Conservation (phyloP, 306 rosid genomes). For the Prosopis cineraria region DNA sequence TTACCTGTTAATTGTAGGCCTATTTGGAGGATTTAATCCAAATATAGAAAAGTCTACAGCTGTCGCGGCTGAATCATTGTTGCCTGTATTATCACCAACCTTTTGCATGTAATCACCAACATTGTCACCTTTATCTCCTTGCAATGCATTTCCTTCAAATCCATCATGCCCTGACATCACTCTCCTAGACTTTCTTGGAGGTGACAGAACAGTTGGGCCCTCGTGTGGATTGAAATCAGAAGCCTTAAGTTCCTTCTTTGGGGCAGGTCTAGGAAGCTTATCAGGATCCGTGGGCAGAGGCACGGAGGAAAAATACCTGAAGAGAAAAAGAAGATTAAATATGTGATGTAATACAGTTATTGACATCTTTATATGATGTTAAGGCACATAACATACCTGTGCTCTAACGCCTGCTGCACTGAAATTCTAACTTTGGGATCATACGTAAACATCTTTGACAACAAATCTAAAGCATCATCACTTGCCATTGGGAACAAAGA, state of each 20-base stretch:
- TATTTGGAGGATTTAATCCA: conserved; percentile 86
- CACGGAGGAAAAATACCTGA: conserved; percentile 81
- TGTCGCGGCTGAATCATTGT: conserved; percentile 67
- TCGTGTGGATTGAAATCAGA: conserved; percentile 65
- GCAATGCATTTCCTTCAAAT: conserved; percentile 65
- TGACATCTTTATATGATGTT: conserved; percentile 26
- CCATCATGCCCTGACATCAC: conserved; percentile 87
- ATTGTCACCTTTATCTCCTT: conserved; percentile 54
- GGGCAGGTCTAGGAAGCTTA: conserved; percentile 96
- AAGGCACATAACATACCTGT: conserved; percentile 61
- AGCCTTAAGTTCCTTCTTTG: conserved; percentile 67
- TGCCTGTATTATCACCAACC: conserved; percentile 66
- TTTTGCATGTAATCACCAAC: conserved; percentile 51
- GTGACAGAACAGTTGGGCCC: conserved; percentile 88
- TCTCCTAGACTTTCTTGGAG: conserved; percentile 94
- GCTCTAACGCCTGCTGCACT: conserved; percentile 88
- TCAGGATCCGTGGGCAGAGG: conserved; percentile 83
- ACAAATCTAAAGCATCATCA: conserved; percentile 88
- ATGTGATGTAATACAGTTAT: conserved; percentile 9
- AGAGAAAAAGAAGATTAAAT: conserved; percentile 30
- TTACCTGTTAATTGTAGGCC: conserved; percentile 97
- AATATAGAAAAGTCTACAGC: conserved; percentile 91
- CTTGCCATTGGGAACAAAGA: conserved; percentile 87
- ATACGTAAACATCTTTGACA: conserved; percentile 93
- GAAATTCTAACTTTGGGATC: conserved; percentile 91